A percentile compares a stretch with the other conserved stretches of the same genome.
phyloP scores from a whole-genome alignment of 257 asterid genomes.

The Scutellaria galericulata region DNA sequence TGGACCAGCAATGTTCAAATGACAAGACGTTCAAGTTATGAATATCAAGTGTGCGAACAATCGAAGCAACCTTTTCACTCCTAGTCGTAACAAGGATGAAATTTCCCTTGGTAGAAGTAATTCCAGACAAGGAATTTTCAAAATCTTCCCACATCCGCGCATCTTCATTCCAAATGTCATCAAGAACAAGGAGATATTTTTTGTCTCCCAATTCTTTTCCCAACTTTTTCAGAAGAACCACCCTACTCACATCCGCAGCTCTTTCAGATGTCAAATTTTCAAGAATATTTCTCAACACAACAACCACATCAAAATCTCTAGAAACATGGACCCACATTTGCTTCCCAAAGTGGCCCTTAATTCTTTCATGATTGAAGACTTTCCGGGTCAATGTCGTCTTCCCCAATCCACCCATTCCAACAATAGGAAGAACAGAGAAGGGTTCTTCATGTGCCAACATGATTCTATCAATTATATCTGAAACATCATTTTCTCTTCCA shows the following conservation, averaged over 20 bases:
- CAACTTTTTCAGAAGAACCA: neutral
- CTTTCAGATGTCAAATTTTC: neutral
- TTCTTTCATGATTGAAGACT: neutral
- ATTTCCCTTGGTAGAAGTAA: slow-evolving; percentile 20
- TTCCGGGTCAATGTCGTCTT: neutral
- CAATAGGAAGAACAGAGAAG: no score
- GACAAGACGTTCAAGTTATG: slow-evolving; percentile 27
- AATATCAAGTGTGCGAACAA: neutral
- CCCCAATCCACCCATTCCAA: no score
- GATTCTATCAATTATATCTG: no score
- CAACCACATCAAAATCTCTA: neutral
- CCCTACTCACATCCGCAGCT: neutral
- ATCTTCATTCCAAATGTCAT: no score
- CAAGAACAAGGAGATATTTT: no score
- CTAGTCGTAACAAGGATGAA: slow-evolving; percentile 32
- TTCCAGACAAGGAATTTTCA: neutral
- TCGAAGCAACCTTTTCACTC: neutral
- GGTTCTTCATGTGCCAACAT: no score
- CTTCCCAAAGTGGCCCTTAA: neutral
- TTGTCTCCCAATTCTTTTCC: no score
- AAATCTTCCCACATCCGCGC: no score
- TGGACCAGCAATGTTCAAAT: slow-evolving; percentile 18
- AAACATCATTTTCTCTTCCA: no score
- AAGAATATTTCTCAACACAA: neutral
- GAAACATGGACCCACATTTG: neutral